Evolutionary conservation across 352 stramenopile species (phyloP), one percentile per base, ranked within the genome.

Genomic region (Peronosclerospora sorghi): DNA sequence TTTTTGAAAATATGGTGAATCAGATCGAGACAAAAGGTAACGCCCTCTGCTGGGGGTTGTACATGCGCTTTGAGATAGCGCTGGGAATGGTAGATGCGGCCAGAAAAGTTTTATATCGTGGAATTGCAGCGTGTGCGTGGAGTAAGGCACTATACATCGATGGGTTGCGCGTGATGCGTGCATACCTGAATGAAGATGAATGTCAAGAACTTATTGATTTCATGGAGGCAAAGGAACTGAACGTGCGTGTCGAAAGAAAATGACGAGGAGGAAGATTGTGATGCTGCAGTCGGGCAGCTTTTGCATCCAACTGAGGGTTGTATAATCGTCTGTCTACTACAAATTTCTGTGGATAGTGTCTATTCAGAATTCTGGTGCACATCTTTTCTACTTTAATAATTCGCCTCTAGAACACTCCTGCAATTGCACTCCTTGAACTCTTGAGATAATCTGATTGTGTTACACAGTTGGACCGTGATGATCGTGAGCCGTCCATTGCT

Each of bases 111-210:
- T 70, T 88, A 34, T 88, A 90, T 24, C 76, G 80, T 26, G 77
- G 62, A 14, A 50, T 92, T 38, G 63, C 64, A 18, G 70, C 63
- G 4, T 86, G 73, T 48, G 68, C 77, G 24, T 92, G 80, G 80
- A 88, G 77, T 46, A 92, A 90, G 36, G 51, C 51, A 17, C 42
- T 92, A 24, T 88, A 86, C 41, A 49, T 83, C 38, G 77, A 87
- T 37, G 73, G 71, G 0, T 40, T 88, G 8, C 54, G 64, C 7
- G 34, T 87, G 9, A 42, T 88, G 10, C 70, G 80, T 10, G 47
- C 71, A 14, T 92, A 87, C 43, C 44, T 92, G 50, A 80, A 29
- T 19, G 52, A 62, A 18, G 54, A 53, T 1, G 73, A 88, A 41
- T 82, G 74, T 45, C 48, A 64, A 7, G 77, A 92, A 45, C 50